These are phyloP conservation scores for Aureobasidium uvarum DNA, from an alignment of 2,329 filamentous ascomycete genomes.

Conservation along the genomic window DNA sequence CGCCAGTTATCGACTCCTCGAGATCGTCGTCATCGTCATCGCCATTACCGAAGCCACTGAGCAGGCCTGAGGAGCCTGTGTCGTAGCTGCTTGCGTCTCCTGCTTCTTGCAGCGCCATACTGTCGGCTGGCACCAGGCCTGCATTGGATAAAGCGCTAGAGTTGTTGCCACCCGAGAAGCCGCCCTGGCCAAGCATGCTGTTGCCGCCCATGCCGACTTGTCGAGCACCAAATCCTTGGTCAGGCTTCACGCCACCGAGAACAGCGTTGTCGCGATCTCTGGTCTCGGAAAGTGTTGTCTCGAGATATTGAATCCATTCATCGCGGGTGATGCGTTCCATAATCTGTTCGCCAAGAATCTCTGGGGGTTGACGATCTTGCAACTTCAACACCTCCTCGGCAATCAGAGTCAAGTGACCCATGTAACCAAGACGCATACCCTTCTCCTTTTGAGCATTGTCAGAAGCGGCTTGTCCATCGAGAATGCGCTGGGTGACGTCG, in stretches of 20 bases:
- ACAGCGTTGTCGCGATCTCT: slow-evolving; percentile 98
- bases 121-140: slow-evolving; percentile 54
- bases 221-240: slow-evolving; percentile 79
- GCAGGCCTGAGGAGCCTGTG: slow-evolving; percentile 36
- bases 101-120: slow-evolving; percentile 37
- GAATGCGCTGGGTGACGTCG: slow-evolving; percentile 85
- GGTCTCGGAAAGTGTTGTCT: slow-evolving; percentile 88
- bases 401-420: slow-evolving; percentile 96
- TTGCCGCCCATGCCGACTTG: slow-evolving; percentile 33
- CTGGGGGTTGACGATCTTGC: slow-evolving; percentile 86
- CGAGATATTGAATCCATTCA: slow-evolving; percentile 93
- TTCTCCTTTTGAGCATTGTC: slow-evolving; percentile 80
- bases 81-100: slow-evolving; percentile 38
- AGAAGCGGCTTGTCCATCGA: slow-evolving; percentile 82
- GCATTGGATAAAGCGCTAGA: slow-evolving; percentile 60
- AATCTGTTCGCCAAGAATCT: slow-evolving; percentile 78
- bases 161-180: slow-evolving; percentile 49
- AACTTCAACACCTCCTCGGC: slow-evolving; percentile 99
- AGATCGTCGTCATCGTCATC: slow-evolving; percentile 92
- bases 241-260: slow-evolving; percentile 87
- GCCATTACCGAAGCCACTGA: slow-evolving; percentile 90
- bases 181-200: slow-evolving; percentile 46
- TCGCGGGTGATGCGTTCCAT: slow-evolving; percentile 85
- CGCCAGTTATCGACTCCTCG: slow-evolving; percentile 58
- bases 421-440: slow-evolving; percentile 93